A percentile compares a stretch with the other conserved stretches of the same genome.
Conservation (phyloP, 441 rosid genomes). For the Croton laevigatus region DNA sequence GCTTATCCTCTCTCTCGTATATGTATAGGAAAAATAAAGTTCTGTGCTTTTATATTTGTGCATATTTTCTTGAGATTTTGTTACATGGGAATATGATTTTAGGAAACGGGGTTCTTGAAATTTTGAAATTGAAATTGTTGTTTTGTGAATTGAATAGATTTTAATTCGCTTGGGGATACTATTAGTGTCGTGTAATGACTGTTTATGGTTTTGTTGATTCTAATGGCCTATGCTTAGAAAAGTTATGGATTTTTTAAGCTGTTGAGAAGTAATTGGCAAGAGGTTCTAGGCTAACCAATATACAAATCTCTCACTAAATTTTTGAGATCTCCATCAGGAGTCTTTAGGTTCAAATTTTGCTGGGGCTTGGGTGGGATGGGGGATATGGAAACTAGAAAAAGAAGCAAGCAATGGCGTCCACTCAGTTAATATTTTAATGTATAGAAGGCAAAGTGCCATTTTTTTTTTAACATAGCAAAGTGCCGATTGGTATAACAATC, state of each 20-base stretch:
- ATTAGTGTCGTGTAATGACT: neutral
- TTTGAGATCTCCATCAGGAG: neutral
- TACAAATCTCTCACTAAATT: neutral
- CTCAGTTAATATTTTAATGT: neutral
- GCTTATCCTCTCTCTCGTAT: neutral
- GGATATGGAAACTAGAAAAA: neutral
- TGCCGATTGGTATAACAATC: neutral
- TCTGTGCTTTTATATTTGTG: neutral
- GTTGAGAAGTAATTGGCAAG: neutral
- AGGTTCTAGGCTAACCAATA: neutral
- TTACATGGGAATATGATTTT: conserved; percentile 10
- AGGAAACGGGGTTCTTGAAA: conserved; percentile 9
- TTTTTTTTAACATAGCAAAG: too few species aligned
- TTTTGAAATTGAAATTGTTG: neutral
- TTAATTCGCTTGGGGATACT: neutral
- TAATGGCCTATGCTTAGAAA: neutral
- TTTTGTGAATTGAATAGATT: neutral
- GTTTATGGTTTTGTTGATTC: neutral
- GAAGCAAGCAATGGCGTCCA: too few species aligned
- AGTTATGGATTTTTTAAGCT: neutral
- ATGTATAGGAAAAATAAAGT: too few species aligned
- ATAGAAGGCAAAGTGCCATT: neutral
- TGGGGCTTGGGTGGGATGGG: neutral
- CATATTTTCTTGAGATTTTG: conserved; percentile 1
- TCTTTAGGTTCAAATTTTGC: neutral